These are phyloP conservation scores for Cytospora schulzeri DNA, from an alignment of 2,329 filamentous ascomycete genomes.

Conservation along the genomic window DNA sequence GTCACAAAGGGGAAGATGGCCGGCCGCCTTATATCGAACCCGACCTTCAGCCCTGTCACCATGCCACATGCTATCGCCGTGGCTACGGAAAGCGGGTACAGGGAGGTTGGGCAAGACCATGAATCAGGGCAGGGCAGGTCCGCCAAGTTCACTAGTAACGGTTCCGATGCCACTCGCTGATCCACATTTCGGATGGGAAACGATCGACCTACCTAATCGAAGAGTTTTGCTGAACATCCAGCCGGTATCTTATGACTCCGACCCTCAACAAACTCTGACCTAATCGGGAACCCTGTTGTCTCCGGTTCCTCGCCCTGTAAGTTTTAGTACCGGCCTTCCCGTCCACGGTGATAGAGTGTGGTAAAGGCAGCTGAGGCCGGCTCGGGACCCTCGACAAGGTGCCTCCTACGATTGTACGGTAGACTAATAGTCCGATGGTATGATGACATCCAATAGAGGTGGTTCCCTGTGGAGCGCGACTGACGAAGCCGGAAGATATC, in stretches of 20 bases:
- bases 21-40: not conserved
- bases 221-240: constrained; percentile 3
- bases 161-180: not conserved
- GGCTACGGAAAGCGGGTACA: not conserved
- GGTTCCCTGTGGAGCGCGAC: not conserved
- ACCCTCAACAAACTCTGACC: not conserved
- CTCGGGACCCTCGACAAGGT: not conserved
- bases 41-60: not conserved
- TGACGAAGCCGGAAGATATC: not conserved
- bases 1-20: not conserved
- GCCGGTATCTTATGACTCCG: not conserved
- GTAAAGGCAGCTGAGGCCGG: not conserved
- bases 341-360: not conserved
- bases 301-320: not conserved
- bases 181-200: not conserved
- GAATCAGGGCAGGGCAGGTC: not conserved
- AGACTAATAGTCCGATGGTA: not conserved
- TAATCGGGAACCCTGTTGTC: not conserved
- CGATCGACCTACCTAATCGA: constrained; percentile 1
- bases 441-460: not conserved
- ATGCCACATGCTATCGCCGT: not conserved
- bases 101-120: not conserved
- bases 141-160: not conserved
- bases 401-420: not conserved
- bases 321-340: not conserved